Base-by-base conservation (phyloP, 1,284 basidiomycete species). In the Ceratobasidium sp. region DNA sequence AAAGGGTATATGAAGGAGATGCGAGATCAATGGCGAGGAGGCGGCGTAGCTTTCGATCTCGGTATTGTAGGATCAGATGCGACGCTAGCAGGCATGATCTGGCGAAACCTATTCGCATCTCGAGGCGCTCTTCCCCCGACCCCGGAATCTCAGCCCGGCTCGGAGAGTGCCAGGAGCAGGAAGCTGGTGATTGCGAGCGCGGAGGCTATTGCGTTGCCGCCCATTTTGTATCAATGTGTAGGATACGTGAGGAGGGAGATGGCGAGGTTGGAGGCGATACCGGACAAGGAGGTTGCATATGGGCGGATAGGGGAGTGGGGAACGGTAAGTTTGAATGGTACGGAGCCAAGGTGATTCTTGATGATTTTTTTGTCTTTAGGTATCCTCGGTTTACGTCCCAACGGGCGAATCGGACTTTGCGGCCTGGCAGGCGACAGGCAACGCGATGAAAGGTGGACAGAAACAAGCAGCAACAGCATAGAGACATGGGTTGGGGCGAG, bases 11-110 rank as follows among this genome's bases (percentile, higher is more conserved):
- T 99, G 95, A 92, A 93, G 76, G 88, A 89, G 80, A 84, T 98
- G 88, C 93, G 93, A 79, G 92, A 97, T 83, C 96, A 99, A 83
- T 98, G 95, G 91, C 89, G 92, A 8, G 97, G 97, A 0, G 87
- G 95, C 77, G 89, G 91, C 3, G 86, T 97, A 77, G 89, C 92
- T 0, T 89, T 97, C 79, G 97, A 99, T 83, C 88, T 95, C 65
- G 94, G 90, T 0, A 87, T 97, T 49, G 88, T 91, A 7, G 80
- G 81, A 57, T 89, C 90, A 51, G 96, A 98, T 82, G 87, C 89
- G 77, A 92, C 95, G 79, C 86, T 99, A 82, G 96, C 96, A 0
- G 92, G 87, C 34, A 95, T 95, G 4, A 85, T 97, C 0, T 99
- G 97, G 97, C 88, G 97, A 43, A 99, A 99, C 83, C 83, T 98